phyloP scores from a whole-genome alignment of 2,329 filamentous ascomycete species.

The Apiospora arundinis region DNA sequence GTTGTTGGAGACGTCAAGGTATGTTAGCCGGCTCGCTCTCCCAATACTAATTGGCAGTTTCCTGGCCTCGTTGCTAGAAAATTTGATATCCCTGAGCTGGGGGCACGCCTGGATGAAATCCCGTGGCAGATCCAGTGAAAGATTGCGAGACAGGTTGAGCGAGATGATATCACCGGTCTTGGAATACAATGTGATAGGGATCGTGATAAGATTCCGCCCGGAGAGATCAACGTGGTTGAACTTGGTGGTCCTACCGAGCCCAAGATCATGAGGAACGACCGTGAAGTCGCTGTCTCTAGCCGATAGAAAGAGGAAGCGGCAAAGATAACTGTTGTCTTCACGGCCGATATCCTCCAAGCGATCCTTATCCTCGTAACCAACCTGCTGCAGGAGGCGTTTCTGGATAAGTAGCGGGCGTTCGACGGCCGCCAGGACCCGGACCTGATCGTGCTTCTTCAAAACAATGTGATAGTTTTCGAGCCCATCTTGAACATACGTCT shows the following conservation, averaged over 20 bases:
- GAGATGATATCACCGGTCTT: constrained; percentile 93
- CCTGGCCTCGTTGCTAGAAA: constrained; percentile 90
- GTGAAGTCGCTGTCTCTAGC: constrained; percentile 84
- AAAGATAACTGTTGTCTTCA: constrained; percentile 97
- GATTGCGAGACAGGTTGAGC: constrained; percentile 89
- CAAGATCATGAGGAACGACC: constrained; percentile 77
- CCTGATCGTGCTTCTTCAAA: constrained; percentile 89
- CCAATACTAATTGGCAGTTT: constrained; percentile 84
- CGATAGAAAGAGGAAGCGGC: constrained; percentile 93
- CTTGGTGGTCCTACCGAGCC: constrained; percentile 82
- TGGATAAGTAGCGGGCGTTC: constrained; percentile 92
- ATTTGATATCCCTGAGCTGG: constrained; percentile 93
- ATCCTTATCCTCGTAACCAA: constrained; percentile 87
- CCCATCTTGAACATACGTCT: constrained; percentile 89
- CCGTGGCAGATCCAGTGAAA: constrained; percentile 89
- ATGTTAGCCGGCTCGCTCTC: constrained; percentile 80
- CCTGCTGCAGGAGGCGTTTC: constrained; percentile 87
- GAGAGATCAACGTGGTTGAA: constrained; percentile 94
- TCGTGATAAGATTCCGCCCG: constrained; percentile 89
- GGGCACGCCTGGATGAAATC: constrained; percentile 96
- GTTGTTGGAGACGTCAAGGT: constrained; percentile 95
- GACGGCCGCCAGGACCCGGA: constrained; percentile 76
- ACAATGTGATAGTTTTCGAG: constrained; percentile 95
- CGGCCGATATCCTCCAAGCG: constrained; percentile 91
- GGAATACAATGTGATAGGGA: constrained; percentile 92